Conservation (phyloP, 768 basidiomycete genomes). For the Lentinula boryana region DNA sequence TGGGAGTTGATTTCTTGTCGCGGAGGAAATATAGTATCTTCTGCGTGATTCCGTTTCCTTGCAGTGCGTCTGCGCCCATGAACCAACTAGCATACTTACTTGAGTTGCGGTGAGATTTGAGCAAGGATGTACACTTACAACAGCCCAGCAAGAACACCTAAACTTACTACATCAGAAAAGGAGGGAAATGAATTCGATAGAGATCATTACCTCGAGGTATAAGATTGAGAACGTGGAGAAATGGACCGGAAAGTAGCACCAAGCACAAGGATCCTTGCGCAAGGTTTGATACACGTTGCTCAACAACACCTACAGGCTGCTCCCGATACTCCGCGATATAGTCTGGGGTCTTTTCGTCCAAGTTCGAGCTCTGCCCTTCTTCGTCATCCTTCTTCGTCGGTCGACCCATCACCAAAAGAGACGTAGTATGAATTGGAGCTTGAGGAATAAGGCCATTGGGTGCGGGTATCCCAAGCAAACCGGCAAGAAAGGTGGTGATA, state of each 20-base stretch:
- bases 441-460: constrained; percentile 84
- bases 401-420: constrained; percentile 65
- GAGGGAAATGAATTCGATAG: constrained; percentile 6
- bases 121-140: constrained; percentile 50
- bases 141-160: constrained; percentile 74
- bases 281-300: constrained; percentile 90
- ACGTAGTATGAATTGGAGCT: constrained; percentile 89
- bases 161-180: background rate
- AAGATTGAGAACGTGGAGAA: constrained; percentile 71
- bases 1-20: constrained; percentile 58
- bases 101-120: background rate
- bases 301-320: constrained; percentile 71
- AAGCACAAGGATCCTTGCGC: constrained; percentile 77
- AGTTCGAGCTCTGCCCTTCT: constrained; percentile 9
- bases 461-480: constrained; percentile 80
- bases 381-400: constrained; percentile 30
- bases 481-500: constrained; percentile 83
- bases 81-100: constrained; percentile 55
- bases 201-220: constrained; percentile 58
- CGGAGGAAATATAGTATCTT: constrained; percentile 77
- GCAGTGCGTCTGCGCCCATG: constrained; percentile 84
- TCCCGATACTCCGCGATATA: constrained; percentile 26
- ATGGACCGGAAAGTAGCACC: constrained; percentile 74
- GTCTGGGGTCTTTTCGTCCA: background rate
- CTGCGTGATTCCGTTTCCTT: constrained; percentile 74